Evolutionary conservation across 768 basidiomycete genomes (phyloP).

Genomic region (Pholiota molesta): DNA sequence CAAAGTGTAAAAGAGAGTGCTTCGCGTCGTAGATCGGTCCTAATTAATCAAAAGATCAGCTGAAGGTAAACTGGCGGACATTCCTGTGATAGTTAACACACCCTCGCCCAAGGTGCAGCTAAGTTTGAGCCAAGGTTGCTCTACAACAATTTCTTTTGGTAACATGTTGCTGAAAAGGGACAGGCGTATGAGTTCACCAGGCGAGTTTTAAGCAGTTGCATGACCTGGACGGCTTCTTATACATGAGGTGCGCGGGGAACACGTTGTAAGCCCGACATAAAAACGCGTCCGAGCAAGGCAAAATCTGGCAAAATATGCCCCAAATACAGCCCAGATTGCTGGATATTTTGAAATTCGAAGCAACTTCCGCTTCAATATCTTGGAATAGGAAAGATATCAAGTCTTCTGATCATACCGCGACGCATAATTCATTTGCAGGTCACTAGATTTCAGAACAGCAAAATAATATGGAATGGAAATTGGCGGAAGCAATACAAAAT

Average conservation of each 20-base stretch:
- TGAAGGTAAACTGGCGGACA: not conserved
- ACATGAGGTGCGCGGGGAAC: no score
- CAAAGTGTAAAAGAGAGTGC: slow-evolving; percentile 62
- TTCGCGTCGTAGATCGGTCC: slow-evolving; percentile 64
- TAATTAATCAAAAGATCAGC: slow-evolving; percentile 24
- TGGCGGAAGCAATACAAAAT: slow-evolving; percentile 40
- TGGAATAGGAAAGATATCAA: not conserved
- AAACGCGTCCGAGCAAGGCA: not conserved
- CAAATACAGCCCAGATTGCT: not conserved
- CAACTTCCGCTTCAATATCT: not conserved
- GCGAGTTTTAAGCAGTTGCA: no score
- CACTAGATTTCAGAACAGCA: slow-evolving; percentile 30
- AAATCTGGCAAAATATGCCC: not conserved
- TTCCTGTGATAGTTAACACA: slow-evolving; percentile 23
- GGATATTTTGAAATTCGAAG: not conserved
- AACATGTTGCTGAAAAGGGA: slow-evolving; percentile 5
- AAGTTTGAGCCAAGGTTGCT: slow-evolving; percentile 50
- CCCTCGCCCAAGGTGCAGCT: slow-evolving; percentile 69
- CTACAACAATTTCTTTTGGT: slow-evolving; percentile 38
- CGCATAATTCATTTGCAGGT: not conserved
- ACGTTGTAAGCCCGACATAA: not conserved
- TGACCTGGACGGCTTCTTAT: no score
- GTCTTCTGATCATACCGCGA: not conserved
- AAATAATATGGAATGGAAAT: slow-evolving; percentile 33
- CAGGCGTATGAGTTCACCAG: no score